Percentiles rank a stretch among this genome's conserved stretches.
phyloP scores from a whole-genome alignment of 2,329 filamentous ascomycete genomes.

The Sporothrix inflata region DNA sequence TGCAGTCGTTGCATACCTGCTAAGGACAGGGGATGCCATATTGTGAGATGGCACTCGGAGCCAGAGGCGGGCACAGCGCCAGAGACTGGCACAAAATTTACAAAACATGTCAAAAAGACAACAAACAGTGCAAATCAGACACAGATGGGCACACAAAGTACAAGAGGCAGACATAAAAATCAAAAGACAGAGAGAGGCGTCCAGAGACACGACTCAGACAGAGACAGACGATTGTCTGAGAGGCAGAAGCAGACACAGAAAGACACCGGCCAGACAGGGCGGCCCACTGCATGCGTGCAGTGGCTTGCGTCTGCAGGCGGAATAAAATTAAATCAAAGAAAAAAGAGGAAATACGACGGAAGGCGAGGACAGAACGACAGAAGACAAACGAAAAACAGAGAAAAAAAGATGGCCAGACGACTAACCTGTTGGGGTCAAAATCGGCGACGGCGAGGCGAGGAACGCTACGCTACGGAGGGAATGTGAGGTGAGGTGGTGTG shows the following conservation, averaged over 20 bases:
- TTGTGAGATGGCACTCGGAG: slow-evolving; percentile 3
- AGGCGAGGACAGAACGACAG: neutral
- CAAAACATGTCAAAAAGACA: neutral
- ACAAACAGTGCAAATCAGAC: slow-evolving; percentile 1
- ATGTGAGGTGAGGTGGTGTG: slow-evolving; percentile 8
- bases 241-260: neutral
- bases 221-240: neutral
- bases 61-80: neutral
- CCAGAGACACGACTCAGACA: slow-evolving; percentile 6
- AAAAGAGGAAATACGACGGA: slow-evolving; percentile 17
- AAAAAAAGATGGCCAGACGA: neutral
- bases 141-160: neutral
- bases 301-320: slow-evolving; percentile 2
- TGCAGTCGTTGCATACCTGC: slow-evolving; percentile 9
- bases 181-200: neutral
- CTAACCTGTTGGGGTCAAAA: slow-evolving; percentile 12
- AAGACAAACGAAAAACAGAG: neutral
- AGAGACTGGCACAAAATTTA: slow-evolving; percentile 8
- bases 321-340: slow-evolving; percentile 21
- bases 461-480: neutral
- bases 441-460: slow-evolving; percentile 27
- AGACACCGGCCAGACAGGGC: neutral
- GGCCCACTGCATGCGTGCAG: slow-evolving; percentile 4
- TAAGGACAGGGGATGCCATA: neutral
- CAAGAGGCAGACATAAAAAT: neutral